Base-by-base conservation (phyloP, 805 yeast genomes). In the Blastobotrys peoriensis region DNA sequence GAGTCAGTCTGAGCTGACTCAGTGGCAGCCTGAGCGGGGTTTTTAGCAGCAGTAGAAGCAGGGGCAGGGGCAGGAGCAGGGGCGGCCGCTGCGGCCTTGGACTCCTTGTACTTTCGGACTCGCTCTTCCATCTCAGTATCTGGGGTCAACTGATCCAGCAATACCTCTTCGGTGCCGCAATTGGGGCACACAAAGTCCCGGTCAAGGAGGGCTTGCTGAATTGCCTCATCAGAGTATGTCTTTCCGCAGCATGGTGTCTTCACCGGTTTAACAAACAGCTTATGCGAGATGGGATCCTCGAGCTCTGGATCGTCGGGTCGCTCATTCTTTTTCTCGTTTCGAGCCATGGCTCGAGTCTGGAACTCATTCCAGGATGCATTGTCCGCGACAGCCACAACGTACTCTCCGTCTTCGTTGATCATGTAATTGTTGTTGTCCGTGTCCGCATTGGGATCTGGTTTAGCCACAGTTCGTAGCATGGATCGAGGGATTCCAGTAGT, bases 401-500 rank as follows among this genome's bases (percentile, higher is more conserved):
- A 93, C 57, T 89, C 86, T 40, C 99, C 99, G 28, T 87, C 93
- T 41, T 89, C 98, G 25, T 88, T 88, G 54, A 93, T 79, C 83
- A 93, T 78, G 47, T 83, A 83, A 33, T 71, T 71, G 3, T 71
- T 70, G 37, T 76, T 83, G 33, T 81, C 86, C 0, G 79, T 74
- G 30, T 25, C 30, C 30, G 13, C 30, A 8, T 8, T 25, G 13
- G 30, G 30, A 13, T 25, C 30, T 21, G 91, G 91, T 59, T 85
- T 85, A 15, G 85, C 86, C 5, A 93, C 80, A 0, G 95, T 83
- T 54, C 87, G 84, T 63, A 93, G 76, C 63, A 87, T 87, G 27
- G 94, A 83, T 64, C 83, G 84, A 2, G 99, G 99, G 59, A 93
- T 93, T 81, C 99, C 99, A 0, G 98, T 93, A 0, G 97, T 89